phyloP scores from a whole-genome alignment of 2,329 filamentous ascomycete genomes.

The Microsporum audouinii region DNA sequence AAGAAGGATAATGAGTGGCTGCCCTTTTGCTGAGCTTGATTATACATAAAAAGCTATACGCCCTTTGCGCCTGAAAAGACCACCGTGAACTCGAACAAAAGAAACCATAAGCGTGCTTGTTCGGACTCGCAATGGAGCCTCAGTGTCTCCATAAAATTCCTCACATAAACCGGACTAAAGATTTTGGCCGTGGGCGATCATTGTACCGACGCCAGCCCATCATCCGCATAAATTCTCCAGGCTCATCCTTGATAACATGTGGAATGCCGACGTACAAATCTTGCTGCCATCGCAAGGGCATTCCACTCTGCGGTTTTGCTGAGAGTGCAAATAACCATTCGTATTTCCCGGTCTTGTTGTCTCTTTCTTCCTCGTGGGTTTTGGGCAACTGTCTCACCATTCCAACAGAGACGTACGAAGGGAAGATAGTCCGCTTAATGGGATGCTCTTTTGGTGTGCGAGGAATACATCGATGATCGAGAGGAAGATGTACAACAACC shows the following conservation, averaged over 20 bases:
- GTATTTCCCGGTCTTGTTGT: neutral
- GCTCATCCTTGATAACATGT: neutral
- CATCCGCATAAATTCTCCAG: neutral
- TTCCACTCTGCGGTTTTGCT: neutral
- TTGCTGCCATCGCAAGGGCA: neutral
- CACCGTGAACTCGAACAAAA: no score
- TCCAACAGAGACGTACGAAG: neutral
- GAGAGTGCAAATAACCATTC: neutral
- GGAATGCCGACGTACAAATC: neutral
- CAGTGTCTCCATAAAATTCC: neutral
- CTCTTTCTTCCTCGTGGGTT: neutral
- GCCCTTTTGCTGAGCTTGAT: neutral
- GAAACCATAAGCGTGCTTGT: no score
- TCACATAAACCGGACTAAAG: neutral
- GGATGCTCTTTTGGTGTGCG: neutral
- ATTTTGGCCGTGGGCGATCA: neutral
- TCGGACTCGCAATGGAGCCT: neutral
- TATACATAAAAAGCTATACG: neutral
- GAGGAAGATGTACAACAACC: neutral
- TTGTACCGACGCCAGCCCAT: neutral
- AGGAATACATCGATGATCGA: neutral
- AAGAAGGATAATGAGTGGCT: neutral
- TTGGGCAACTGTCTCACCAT: neutral
- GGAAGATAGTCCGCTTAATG: neutral
- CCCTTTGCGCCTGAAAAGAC: no score